A percentile compares a stretch with the other conserved stretches of the same genome.
Evolutionary conservation across 495 filamentous ascomycete species (phyloP).

Genomic region (Amphirosellinia nigrospora): DNA sequence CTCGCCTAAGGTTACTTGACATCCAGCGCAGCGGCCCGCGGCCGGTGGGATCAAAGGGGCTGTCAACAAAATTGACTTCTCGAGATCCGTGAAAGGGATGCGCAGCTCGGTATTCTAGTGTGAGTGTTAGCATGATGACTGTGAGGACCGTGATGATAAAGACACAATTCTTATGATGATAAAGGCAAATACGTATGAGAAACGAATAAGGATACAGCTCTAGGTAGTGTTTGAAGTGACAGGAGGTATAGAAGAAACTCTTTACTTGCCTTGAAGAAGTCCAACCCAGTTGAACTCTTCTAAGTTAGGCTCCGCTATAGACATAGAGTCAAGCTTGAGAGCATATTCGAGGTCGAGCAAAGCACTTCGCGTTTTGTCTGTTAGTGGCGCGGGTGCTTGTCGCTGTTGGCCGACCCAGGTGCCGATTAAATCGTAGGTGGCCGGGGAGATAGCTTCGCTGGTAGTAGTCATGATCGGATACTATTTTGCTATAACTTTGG

Average conservation of each 20-base stretch:
- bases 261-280: constrained; percentile 40
- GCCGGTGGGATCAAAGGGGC: constrained; percentile 20
- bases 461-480: constrained; percentile 1
- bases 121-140: constrained; percentile 15
- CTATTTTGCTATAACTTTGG: background rate
- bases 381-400: constrained; percentile 36
- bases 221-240: background rate
- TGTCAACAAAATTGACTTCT: constrained; percentile 22
- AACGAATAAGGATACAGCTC: background rate
- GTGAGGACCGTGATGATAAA: too few relatives aligned
- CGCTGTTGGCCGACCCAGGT: constrained; percentile 46
- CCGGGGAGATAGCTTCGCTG: constrained; percentile 20
- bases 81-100: constrained; percentile 21
- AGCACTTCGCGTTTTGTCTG: constrained; percentile 39
- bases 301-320: constrained; percentile 34
- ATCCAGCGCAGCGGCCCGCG: constrained; percentile 31
- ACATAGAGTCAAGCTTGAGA: constrained; percentile 24
- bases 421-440: constrained; percentile 40
- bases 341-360: constrained; percentile 40
- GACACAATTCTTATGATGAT: background rate
- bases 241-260: background rate
- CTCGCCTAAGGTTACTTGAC: constrained; percentile 25
- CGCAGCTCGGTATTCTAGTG: constrained; percentile 32
- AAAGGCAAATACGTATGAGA: background rate
- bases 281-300: constrained; percentile 47